Conservation (phyloP, 768 basidiomycete genomes). For the Leccinum uliginosum region DNA sequence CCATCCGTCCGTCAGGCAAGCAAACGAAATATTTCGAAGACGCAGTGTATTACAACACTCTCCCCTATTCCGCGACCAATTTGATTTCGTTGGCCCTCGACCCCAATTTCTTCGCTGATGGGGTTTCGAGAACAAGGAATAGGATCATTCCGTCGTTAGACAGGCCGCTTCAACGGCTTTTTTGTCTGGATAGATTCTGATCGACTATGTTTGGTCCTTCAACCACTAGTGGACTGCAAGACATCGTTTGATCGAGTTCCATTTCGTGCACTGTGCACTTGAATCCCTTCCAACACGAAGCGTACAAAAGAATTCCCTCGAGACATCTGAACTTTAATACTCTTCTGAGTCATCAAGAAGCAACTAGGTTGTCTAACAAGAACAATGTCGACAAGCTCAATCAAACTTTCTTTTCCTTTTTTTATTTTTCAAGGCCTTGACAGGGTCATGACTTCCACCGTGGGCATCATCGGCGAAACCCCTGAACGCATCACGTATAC, state of each 20-base stretch:
- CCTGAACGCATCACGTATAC: constrained; percentile 51
- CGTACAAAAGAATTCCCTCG: constrained; percentile 48
- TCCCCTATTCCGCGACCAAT: constrained; percentile 12
- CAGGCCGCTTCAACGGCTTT: constrained; percentile 40
- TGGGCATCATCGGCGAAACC: constrained; percentile 50
- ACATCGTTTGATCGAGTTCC: constrained; percentile 49
- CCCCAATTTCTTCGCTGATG: constrained; percentile 40
- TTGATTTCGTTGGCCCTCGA: constrained; percentile 42
- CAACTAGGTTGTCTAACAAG: constrained; percentile 36
- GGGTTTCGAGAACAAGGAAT: constrained; percentile 38
- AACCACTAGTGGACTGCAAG: constrained; percentile 53
- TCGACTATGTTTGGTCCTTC: constrained; percentile 39
- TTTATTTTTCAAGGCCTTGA: constrained; percentile 44
- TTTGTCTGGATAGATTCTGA: constrained; percentile 52
- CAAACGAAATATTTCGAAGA: constrained; percentile 37
- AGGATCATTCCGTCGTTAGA: constrained; percentile 34
- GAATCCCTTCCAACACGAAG: constrained; percentile 39
- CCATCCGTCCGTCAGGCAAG: constrained; percentile 8
- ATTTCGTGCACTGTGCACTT: constrained; percentile 45
- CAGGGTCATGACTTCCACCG: constrained; percentile 34
- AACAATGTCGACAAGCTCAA: constrained; percentile 42
- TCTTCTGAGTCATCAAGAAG: constrained; percentile 56
- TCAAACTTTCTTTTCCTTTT: constrained; percentile 43
- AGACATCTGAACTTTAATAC: constrained; percentile 51
- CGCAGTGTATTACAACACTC: constrained; percentile 25